These are phyloP conservation scores for Lasiodiplodia gonubiensis DNA, from an alignment of 2,329 filamentous ascomycete species.

Conservation along the genomic window DNA sequence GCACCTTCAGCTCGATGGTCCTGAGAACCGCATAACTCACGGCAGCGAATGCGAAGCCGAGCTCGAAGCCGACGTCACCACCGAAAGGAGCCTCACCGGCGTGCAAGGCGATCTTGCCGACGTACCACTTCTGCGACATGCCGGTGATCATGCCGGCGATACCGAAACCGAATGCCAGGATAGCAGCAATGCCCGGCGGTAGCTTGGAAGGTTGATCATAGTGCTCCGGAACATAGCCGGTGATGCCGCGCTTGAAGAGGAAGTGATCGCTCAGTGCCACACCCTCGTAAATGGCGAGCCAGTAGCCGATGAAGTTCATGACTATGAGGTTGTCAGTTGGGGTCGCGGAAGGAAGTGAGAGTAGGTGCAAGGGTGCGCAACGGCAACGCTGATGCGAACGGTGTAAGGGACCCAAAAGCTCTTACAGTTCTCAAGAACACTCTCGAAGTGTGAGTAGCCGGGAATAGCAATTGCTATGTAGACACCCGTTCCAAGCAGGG, in stretches of 20 bases:
- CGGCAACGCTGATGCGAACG: not conserved
- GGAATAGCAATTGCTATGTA: slow-evolving; percentile 74
- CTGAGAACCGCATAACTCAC: slow-evolving; percentile 60
- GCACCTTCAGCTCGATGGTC: slow-evolving; percentile 54
- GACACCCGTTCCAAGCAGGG: slow-evolving; percentile 63
- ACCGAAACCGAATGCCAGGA: slow-evolving; percentile 67
- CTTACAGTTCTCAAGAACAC: slow-evolving; percentile 24
- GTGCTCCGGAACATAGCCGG: slow-evolving; percentile 63
- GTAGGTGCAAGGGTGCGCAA: not conserved
- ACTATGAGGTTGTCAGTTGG: slow-evolving; percentile 62
- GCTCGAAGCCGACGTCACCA: slow-evolving; percentile 68
- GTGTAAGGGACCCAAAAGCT: not conserved
- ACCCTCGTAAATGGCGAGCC: slow-evolving; percentile 75
- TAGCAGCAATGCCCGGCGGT: slow-evolving; percentile 68
- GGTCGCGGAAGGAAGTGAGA: not conserved
- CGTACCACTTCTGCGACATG: slow-evolving; percentile 72
- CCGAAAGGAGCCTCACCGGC: slow-evolving; percentile 59
- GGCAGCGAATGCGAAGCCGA: slow-evolving; percentile 67
- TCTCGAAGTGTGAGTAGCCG: slow-evolving; percentile 56
- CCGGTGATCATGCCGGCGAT: slow-evolving; percentile 69
- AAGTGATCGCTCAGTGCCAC: slow-evolving; percentile 71
- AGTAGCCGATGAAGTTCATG: slow-evolving; percentile 67
- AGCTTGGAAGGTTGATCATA: slow-evolving; percentile 65
- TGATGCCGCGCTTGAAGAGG: slow-evolving; percentile 67
- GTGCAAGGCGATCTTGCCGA: slow-evolving; percentile 68